phyloP scores from a whole-genome alignment of 345 rosid species.

The Aethionema arabicum region DNA sequence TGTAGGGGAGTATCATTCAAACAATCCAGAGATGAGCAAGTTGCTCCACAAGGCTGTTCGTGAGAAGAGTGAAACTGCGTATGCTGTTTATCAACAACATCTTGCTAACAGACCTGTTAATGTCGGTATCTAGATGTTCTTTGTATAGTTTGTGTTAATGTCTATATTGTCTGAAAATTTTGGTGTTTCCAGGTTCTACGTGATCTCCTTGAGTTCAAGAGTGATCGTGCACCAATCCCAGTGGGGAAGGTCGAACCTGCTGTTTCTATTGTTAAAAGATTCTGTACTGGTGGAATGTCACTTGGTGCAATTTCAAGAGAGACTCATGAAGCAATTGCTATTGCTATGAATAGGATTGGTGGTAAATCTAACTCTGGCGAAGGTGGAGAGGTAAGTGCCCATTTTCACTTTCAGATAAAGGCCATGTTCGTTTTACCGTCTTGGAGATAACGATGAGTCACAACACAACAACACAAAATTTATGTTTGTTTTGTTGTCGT shows the following conservation, averaged over 20 bases:
- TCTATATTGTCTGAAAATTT: conserved; percentile 20
- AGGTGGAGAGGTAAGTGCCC: conserved; percentile 89
- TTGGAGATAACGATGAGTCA: not conserved
- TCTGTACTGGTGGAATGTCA: conserved; percentile 99
- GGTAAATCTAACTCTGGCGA: conserved; percentile 98
- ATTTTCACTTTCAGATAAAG: conserved; percentile 4
- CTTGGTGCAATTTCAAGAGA: conserved; percentile 99
- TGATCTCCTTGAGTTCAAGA: conserved; percentile 93
- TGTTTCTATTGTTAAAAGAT: conserved; percentile 72
- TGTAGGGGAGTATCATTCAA: conserved; percentile 95
- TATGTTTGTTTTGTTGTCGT: too few relatives aligned
- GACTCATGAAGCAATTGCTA: conserved; percentile 98
- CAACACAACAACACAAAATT: not conserved
- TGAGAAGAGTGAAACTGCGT: conserved; percentile 91
- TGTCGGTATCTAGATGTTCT: conserved; percentile 47
- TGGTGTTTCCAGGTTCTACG: conserved; percentile 68
- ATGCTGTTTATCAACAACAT: conserved; percentile 92
- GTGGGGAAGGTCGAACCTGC: conserved; percentile 97
- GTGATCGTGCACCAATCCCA: conserved; percentile 86
- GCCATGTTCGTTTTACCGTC: not conserved
- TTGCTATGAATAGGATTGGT: conserved; percentile 96
- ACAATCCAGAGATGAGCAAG: conserved; percentile 98
- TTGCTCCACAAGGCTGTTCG: conserved; percentile 98
- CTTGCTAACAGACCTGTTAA: conserved; percentile 92
- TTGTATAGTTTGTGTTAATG: not conserved